Evolutionary conservation across 2,329 filamentous ascomycete genomes (phyloP), one percentile per base, ranked within the genome.

Genomic region (Blastomyces parvus): DNA sequence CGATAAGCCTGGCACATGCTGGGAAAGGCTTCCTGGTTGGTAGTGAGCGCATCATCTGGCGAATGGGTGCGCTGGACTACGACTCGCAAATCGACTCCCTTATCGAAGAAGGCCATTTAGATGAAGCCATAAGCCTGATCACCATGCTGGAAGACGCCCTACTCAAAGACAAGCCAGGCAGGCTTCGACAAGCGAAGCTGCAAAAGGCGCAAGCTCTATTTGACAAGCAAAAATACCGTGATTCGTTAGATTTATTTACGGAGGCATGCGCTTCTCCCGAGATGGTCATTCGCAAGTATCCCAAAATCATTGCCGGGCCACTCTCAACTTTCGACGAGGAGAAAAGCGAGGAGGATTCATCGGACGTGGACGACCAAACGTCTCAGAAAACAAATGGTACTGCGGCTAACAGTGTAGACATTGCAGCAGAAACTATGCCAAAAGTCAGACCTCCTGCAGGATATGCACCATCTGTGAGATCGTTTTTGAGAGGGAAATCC

Each of bases 1-100:
- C 91, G 25, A 88, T 93, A 67, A 96, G 93, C 71, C 80, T 99
- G n/a, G 90, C 93, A 0, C 94, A 99, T 77, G 92, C 91, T 0
- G 94, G 90, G 3, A 99, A 99, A 74, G 93, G 92, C 0, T 99
- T 99, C 70, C 84, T 97, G 64, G 91, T 97, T 60, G 88, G 88
- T 25, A 97, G 93, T 72, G 94, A 97, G 63, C 84, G 94, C 55
- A 88, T 84, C 42, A 89, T 99, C 46, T 99, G 94, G 94, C 88
- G 94, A 69, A 97, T 99, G 94, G 90, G 87, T 66, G 89, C 93
- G 3, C 86, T 92, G 46, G 89, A 92, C 67, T 99, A 99, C 72
- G 90, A 96, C 73, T 86, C 87, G 1, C 94, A 99, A 72, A 86
- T 97, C 27, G 85, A 91, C 64, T 86, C 94, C 67, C 82, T 99